phyloP scores from a whole-genome alignment of 306 rosid species.

The Prosopis cineraria region DNA sequence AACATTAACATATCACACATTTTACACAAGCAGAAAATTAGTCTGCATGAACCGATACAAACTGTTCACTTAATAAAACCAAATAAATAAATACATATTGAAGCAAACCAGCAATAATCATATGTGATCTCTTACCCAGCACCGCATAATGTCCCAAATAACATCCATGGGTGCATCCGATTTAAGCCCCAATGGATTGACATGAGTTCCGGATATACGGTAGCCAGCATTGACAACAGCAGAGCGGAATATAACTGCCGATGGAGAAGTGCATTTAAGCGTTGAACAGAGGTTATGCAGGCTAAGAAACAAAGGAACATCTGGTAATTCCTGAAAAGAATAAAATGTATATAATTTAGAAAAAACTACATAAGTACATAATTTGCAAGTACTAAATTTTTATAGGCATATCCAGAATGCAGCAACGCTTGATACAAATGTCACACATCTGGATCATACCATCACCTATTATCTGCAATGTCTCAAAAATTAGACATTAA shows the following conservation, averaged over 20 bases:
- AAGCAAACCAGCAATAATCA: conserved; percentile 7
- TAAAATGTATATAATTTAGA: not conserved
- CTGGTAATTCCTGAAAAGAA: conserved; percentile 79
- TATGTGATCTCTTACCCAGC: conserved; percentile 69
- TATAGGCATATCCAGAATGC: not conserved
- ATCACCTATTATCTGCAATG: not conserved
- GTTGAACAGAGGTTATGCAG: conserved; percentile 94
- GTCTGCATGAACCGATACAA: not conserved
- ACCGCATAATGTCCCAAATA: conserved; percentile 99
- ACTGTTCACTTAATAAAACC: not conserved
- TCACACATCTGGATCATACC: conserved; percentile 9
- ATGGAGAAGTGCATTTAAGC: conserved; percentile 96
- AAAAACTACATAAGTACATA: conserved; percentile 9
- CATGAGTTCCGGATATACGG: conserved; percentile 93
- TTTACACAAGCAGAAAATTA: conserved; percentile 12
- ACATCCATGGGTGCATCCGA: conserved; percentile 95
- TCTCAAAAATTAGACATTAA: not conserved
- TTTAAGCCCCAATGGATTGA: conserved; percentile 88
- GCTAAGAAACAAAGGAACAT: conserved; percentile 92
- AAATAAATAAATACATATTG: not conserved
- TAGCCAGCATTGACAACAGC: conserved; percentile 96
- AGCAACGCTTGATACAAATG: not conserved
- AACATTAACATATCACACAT: not conserved
- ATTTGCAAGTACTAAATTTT: not conserved
- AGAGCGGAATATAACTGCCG: conserved; percentile 85